Conservation (phyloP, 2,329 filamentous ascomycete species). For the Dactylellina haptotyla region DNA sequence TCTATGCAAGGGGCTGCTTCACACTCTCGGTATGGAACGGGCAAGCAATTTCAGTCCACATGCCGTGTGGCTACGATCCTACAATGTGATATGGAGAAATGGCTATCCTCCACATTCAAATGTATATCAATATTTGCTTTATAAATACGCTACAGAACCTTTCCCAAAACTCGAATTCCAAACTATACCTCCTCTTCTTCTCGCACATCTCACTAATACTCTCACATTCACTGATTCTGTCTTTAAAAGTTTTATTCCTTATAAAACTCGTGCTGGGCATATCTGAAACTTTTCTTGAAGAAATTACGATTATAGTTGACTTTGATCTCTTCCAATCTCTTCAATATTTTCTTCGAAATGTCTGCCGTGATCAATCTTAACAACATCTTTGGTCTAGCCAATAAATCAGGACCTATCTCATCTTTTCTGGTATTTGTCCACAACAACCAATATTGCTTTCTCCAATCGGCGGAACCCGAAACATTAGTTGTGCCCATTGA, state of each 20-base stretch:
- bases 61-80: no score
- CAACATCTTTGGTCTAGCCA: not conserved
- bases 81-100: no score
- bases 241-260: no score
- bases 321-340: no score
- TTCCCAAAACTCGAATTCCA: no score
- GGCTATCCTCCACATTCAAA: no score
- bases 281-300: not conserved
- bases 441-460: not conserved
- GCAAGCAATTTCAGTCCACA: not conserved
- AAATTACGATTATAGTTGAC: not conserved
- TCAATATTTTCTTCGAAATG: not conserved
- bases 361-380: not conserved
- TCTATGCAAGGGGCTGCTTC: slow-evolving; percentile 9
- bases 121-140: no score
- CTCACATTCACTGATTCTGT: no score
- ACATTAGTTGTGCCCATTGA: slow-evolving; percentile 13
- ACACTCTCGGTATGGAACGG: slow-evolving; percentile 16
- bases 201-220: no score
- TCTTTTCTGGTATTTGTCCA: not conserved
- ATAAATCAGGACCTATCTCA: not conserved
- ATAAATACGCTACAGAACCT: no score
- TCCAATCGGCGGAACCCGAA: not conserved
- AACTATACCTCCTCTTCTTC: no score
- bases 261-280: no score